A percentile compares a stretch with the other conserved stretches of the same genome.
Evolutionary conservation across 2,329 filamentous ascomycete species (phyloP).

Genomic region (Cordyceps cateniannulata): DNA sequence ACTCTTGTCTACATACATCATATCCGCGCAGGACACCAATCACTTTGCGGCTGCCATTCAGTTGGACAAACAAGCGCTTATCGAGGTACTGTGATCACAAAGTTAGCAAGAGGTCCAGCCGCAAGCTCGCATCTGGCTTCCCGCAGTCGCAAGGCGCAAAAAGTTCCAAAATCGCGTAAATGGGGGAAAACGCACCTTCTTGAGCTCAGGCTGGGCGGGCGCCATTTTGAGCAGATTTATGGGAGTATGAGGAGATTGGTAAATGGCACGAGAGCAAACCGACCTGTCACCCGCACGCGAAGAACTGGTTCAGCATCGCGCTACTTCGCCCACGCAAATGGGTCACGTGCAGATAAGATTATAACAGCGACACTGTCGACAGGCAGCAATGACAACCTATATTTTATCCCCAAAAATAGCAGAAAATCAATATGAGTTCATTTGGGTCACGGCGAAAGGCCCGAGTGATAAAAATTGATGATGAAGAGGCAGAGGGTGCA

Average conservation of each 20-base stretch:
- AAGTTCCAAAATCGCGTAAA: background rate
- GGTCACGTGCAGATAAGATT: slow-evolving; percentile 48
- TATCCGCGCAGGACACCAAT: slow-evolving; percentile 92
- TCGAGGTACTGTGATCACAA: slow-evolving; percentile 74
- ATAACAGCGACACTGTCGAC: slow-evolving; percentile 11
- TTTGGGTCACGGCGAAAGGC: slow-evolving; percentile 61
- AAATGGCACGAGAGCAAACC: background rate
- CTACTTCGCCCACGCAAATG: slow-evolving; percentile 19
- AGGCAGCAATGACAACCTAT: background rate
- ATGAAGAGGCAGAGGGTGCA: slow-evolving; percentile 49
- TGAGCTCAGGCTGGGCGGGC: slow-evolving; percentile 97
- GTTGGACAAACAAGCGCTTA: slow-evolving; percentile 95
- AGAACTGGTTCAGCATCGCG: slow-evolving; percentile 12
- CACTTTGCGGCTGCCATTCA: slow-evolving; percentile 96
- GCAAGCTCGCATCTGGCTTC: background rate
- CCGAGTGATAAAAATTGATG: slow-evolving; percentile 66
- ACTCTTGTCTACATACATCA: slow-evolving; percentile 55
- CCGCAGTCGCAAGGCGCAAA: background rate
- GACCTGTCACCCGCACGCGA: background rate
- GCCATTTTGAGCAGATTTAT: slow-evolving; percentile 63
- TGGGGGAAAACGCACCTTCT: slow-evolving; percentile 61
- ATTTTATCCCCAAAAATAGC: background rate
- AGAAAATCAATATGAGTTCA: slow-evolving; percentile 39
- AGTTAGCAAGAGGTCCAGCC: slow-evolving; percentile 20
- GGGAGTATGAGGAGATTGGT: slow-evolving; percentile 8